Base-by-base conservation (phyloP, 73 alveolate genomes). In the Urostyla sp. region DNA sequence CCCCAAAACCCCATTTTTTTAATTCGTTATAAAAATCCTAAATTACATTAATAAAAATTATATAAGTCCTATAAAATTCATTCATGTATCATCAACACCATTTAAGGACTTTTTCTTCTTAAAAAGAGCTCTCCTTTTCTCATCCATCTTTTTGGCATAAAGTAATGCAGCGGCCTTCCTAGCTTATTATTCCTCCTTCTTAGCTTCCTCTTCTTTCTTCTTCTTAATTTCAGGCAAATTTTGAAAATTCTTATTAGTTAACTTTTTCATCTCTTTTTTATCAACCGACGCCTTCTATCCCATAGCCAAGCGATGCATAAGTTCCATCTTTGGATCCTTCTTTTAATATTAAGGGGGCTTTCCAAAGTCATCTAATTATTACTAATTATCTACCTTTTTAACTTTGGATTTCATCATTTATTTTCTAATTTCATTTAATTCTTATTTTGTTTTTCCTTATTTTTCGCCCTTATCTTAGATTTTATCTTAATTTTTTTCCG, bases 191-290 rank as follows among this genome's bases (percentile, higher is more conserved):
- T 43, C 66, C 46, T 44, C 51, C 27, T 26, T 8, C 66, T 66
- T 66, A 31, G 23, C 3, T 46, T 66, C 80, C 44, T 66, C 80
- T 26, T 66, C 80, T 27, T 44, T 66, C 67, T 66, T 66, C 66
- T 66, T 66, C 30, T 66, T 66, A 5, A 66, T 66, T 45, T 66
- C 80, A 21, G 80, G 80, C 6, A 66, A 63, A 28, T 66, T 66
- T 3, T 6, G 43, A 27, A 20, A 66, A 44, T 66, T 66, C 28
- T 66, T 43, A 3, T 13, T 44, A 21, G 80, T 66, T 4, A 66
- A 34, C 46, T 66, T 66, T 43, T 66, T 66, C 80, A 66, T 66
- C 28, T 66, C 80, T 28, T 66, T 66, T 34, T 16, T 43, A 66
- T 44, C 63, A 20, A 66, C 80, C 72, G 28, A 34, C 59, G 34